A percentile compares a stretch with the other conserved stretches of the same genome.
phyloP scores from a whole-genome alignment of 768 basidiomycete species.

The Auricularia auricula-judae region DNA sequence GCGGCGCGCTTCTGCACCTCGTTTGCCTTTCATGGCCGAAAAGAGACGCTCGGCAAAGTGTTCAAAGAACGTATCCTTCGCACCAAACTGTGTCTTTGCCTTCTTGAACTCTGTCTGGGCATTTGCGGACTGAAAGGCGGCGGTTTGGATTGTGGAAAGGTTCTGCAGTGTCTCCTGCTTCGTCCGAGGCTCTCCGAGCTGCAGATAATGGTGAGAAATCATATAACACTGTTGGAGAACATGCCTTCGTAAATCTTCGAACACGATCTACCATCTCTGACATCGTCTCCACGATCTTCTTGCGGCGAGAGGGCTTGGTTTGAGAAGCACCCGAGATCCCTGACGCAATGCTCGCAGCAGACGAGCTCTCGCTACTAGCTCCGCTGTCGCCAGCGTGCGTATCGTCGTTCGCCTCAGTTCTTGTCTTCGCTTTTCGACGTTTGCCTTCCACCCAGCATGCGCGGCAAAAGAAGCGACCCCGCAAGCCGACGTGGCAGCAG shows the following conservation, averaged over 20 bases:
- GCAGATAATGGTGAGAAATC: neutral
- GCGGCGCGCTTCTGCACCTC: neutral
- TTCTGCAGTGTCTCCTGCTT: neutral
- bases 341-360: neutral
- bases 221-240: neutral
- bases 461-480: constrained; percentile 12
- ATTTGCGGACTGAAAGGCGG: neutral
- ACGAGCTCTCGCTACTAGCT: neutral
- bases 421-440: neutral
- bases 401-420: neutral
- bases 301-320: neutral
- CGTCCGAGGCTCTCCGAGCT: neutral
- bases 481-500: constrained; percentile 10
- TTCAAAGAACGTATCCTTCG: neutral
- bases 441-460: constrained; percentile 8
- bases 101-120: neutral
- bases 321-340: neutral
- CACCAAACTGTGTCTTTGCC: neutral
- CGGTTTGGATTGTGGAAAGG: neutral
- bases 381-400: neutral
- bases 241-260: neutral
- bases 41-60: neutral
- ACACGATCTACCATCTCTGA: neutral
- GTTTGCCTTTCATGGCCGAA: neutral
- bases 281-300: neutral